Percentiles rank a stretch among this genome's conserved stretches.
Conservation (phyloP, 495 filamentous ascomycete genomes). For the Echria macrotheca region DNA sequence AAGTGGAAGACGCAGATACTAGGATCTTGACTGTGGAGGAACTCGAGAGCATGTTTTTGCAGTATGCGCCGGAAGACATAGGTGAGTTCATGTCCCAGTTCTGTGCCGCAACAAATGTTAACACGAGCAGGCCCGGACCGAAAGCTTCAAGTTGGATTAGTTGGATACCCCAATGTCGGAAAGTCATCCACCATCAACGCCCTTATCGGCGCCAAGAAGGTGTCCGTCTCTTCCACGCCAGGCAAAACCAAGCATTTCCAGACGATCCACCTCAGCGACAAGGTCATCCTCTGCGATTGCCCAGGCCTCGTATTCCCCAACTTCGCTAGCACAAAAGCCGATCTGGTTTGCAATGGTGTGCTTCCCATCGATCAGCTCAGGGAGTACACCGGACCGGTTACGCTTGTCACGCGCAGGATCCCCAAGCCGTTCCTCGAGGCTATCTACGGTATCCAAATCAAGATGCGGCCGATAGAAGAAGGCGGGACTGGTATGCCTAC, state of each 20-base stretch:
- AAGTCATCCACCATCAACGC: constrained; percentile 99
- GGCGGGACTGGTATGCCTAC: constrained; percentile 88
- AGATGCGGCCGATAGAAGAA: constrained; percentile 77
- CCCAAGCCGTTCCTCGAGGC: constrained; percentile 88
- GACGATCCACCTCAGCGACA: constrained; percentile 86
- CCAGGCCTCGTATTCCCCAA: constrained; percentile 98
- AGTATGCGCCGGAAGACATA: constrained; percentile 57
- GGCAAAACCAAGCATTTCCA: constrained; percentile 99
- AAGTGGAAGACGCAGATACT: constrained; percentile 54
- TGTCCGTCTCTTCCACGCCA: constrained; percentile 94
- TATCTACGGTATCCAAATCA: constrained; percentile 87
- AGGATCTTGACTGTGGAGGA: constrained; percentile 88
- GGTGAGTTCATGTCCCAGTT: too few relatives aligned
- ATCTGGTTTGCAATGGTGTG: constrained; percentile 92
- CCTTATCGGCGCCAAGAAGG: constrained; percentile 94
- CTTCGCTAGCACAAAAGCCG: constrained; percentile 93
- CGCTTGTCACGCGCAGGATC: constrained; percentile 82
- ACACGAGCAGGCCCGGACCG: constrained; percentile 35
- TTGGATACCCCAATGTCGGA: constrained; percentile 98
- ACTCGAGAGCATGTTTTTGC: constrained; percentile 80
- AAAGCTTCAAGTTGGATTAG: constrained; percentile 86
- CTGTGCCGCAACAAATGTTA: too few relatives aligned
- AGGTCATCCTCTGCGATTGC: constrained; percentile 93
- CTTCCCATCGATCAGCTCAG: constrained; percentile 96
- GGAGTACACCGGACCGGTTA: constrained; percentile 85